Evolutionary conservation across 208 protist species (phyloP).

Genomic region (Naegleria gruberi): DNA sequence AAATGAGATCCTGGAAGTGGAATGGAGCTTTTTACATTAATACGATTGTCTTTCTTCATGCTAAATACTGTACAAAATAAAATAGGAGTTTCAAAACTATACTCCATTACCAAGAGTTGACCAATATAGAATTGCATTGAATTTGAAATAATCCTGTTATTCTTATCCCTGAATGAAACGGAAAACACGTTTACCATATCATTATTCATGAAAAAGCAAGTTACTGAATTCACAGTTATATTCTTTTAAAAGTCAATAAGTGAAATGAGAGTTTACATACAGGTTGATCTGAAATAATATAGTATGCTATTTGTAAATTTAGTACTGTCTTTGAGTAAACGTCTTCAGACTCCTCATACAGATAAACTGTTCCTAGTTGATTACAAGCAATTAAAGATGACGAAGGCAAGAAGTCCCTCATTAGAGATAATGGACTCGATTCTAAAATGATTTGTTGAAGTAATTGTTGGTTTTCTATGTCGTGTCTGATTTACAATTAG

Average conservation of each 20-base stretch:
- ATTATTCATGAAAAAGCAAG: background rate
- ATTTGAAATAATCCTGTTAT: background rate
- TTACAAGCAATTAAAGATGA: background rate
- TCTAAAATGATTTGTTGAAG: background rate
- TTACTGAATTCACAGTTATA: background rate
- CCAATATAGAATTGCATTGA: background rate
- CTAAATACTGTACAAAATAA: background rate
- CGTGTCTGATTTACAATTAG: background rate
- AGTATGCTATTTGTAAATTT: background rate
- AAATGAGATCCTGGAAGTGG: background rate
- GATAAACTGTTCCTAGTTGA: background rate
- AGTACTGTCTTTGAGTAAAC: background rate
- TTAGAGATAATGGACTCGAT: background rate
- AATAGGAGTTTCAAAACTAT: background rate
- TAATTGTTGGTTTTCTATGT: background rate
- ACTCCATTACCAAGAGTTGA: background rate
- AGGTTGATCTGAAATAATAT: background rate
- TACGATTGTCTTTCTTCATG: background rate
- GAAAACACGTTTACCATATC: background rate
- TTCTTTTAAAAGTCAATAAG: background rate
- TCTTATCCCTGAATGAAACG: background rate
- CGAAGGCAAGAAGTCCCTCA: background rate
- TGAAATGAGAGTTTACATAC: background rate
- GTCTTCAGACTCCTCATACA: background rate
- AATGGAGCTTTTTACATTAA: background rate